Conservation (phyloP, 257 asterid genomes). For the Ajuga chamaepitys region DNA sequence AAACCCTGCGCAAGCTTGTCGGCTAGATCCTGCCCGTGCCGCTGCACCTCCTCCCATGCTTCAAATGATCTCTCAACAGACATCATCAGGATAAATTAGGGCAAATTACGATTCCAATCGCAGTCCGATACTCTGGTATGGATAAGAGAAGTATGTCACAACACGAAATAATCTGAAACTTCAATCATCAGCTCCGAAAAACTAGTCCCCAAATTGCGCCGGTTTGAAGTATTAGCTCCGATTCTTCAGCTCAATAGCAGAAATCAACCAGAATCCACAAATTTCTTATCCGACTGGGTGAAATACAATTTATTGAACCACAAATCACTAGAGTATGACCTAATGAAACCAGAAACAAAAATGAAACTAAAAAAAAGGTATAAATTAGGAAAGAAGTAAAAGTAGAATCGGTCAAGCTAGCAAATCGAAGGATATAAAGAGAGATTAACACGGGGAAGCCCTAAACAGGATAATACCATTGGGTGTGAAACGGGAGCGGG, state of each 20-base stretch:
- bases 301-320: background rate
- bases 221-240: background rate
- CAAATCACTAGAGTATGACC: background rate
- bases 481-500: background rate
- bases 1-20: conserved; percentile 85
- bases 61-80: conserved; percentile 93
- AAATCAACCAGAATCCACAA: conserved; percentile 5
- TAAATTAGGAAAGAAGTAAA: background rate
- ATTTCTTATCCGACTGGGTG: background rate
- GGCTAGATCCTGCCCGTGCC: conserved; percentile 88
- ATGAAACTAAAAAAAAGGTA: background rate
- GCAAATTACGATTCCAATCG: conserved; percentile 2
- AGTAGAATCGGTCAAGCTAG: background rate
- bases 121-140: conserved; percentile 8
- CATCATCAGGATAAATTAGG: conserved; percentile 50
- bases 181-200: background rate
- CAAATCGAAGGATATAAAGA: background rate
- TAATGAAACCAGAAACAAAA: background rate
- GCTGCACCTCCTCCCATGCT: conserved; percentile 99
- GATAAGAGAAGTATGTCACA: background rate
- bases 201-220: background rate
- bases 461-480: background rate
- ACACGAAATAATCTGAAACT: background rate
- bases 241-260: conserved; percentile 13
- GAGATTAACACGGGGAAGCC: background rate